Base-by-base conservation (phyloP, 768 basidiomycete genomes). In the Mycena galopus region DNA sequence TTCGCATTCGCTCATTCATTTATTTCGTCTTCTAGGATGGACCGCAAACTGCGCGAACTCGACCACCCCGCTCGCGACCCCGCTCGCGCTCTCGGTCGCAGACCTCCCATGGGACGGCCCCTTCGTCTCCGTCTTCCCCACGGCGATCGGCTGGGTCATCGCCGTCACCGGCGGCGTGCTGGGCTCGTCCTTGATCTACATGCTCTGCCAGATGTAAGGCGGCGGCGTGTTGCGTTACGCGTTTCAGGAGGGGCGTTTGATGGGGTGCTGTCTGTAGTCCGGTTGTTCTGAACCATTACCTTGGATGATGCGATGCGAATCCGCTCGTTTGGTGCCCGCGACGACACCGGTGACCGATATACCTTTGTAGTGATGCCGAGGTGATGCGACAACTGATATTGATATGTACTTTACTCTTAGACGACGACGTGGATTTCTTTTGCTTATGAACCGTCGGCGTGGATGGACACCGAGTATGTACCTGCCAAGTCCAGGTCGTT, bases 101-200 rank as follows among this genome's bases (percentile, higher is more conserved):
- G 55, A 81, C 0, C 80, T 74, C 72, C n/a, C n/a, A n/a, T 94
- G 92, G 93, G 86, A 92, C 74, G 93, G 93, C 0, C 90, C 90
- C 5, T 83, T 84, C 66, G 87, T 83, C 17, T 81, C 84, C 12
- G 78, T 82, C n/a, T 82, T 94, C 71, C 84, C 84, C 23, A 30
- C 7, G 4, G 25, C 71, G 9, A n/a, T 72, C n/a, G 74, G 64
- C 14, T 62, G 30, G 25, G 60, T 69, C 37, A 62, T 75, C 63
- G 74, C 74, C 2, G 60, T 62, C 30, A 69, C 56, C 1, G 74
- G 74, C 33, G 74, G 74, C 32, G 1, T 67, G 3, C 71, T 75
- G 33, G 74, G 74, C 17, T 44, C 53, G 21, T 72, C 74, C n/a
- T 56, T 75, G 11, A 75, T 75, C 71, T 75, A 69, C 71, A 72